Percentiles rank a stretch among this genome's conserved stretches.
phyloP scores from a whole-genome alignment of 306 rosid genomes.

The Quillaja saponaria region DNA sequence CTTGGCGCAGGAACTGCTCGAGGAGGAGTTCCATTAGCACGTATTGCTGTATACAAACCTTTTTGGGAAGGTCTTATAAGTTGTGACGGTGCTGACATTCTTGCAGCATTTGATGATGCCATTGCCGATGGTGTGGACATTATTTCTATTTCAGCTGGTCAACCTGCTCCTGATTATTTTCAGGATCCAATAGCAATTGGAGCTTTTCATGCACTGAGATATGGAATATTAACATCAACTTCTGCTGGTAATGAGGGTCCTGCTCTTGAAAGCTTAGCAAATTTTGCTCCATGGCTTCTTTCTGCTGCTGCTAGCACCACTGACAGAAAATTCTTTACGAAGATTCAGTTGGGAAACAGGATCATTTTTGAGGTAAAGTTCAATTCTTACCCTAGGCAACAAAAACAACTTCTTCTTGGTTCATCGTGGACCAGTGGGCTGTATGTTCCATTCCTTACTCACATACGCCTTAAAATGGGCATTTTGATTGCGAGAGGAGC shows the following conservation, averaged over 20 bases:
- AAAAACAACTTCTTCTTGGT: too few species aligned
- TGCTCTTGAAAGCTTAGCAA: not conserved
- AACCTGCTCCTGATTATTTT: slow-evolving; percentile 14
- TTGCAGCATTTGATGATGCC: slow-evolving; percentile 47
- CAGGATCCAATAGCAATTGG: slow-evolving; percentile 35
- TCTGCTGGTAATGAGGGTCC: slow-evolving; percentile 48
- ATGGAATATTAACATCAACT: slow-evolving; percentile 43
- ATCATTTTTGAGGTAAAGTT: slow-evolving; percentile 30
- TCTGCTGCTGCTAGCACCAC: slow-evolving; percentile 56
- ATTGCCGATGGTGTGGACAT: slow-evolving; percentile 60
- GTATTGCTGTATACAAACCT: slow-evolving; percentile 45
- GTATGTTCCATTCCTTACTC: too few species aligned
- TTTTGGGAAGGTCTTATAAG: slow-evolving; percentile 23
- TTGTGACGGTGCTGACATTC: slow-evolving; percentile 10
- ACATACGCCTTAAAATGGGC: too few species aligned
- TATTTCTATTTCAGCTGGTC: slow-evolving; percentile 26
- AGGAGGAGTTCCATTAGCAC: slow-evolving; percentile 43
- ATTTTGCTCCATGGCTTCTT: slow-evolving; percentile 50
- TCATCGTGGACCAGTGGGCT: too few species aligned
- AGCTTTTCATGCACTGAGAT: slow-evolving; percentile 56
- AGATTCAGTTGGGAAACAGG: slow-evolving; percentile 41
- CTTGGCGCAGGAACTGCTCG: slow-evolving; percentile 40
- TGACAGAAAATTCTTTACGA: slow-evolving; percentile 39
- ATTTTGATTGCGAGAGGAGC: too few species aligned
- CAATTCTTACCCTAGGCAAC: not conserved